Base-by-base conservation (phyloP, 371 early-diverging fungal species). In the Circinella minor region DNA sequence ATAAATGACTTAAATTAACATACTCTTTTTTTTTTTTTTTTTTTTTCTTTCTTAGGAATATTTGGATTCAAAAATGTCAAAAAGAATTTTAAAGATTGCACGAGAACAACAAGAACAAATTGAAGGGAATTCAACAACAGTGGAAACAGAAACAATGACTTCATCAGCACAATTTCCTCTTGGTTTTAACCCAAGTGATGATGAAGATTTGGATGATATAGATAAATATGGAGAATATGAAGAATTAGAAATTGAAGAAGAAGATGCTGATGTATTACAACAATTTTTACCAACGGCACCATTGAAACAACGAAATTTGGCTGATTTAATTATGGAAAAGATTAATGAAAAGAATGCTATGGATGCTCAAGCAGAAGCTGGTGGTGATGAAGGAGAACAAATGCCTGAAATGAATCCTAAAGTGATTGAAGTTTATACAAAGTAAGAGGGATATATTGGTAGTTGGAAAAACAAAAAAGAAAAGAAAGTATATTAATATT, bases 271-370 rank as follows among this genome's bases (percentile, higher is more conserved):
- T 66, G 77, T 94, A 18, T 83, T 98, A 73, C 91, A 93, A 55
- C 94, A 94, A 81, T 97, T 97, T 76, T 88, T 97, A 84, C 93
- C 92, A 14, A 82, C 85, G 46, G 94, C 94, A 38, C 96, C 96
- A 17, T 84, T 78, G 65, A 89, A 93, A 74, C 91, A 94, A 68
- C 87, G 90, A 73, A 95, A 92, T 36, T 86, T 98, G 63, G 95
- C 99, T 4, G 98, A 98, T 77, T 76, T 97, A 54, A 96, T 98
- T 78, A 93, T 96, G 94, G 91, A 91, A 68, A 97, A 97, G 83
- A 95, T 97, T 71, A 86, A 93, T 67, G 90, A 89, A 66, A 90
- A 89, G 75, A 89, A 92, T 72, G 86, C 83, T 1, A 79, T 68
- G 36, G 83, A 74, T 36, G 74, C 54, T 18, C 38, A 49, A 46